Base-by-base conservation (phyloP, 2,329 filamentous ascomycete species). In the Akanthomyces muscarius region DNA sequence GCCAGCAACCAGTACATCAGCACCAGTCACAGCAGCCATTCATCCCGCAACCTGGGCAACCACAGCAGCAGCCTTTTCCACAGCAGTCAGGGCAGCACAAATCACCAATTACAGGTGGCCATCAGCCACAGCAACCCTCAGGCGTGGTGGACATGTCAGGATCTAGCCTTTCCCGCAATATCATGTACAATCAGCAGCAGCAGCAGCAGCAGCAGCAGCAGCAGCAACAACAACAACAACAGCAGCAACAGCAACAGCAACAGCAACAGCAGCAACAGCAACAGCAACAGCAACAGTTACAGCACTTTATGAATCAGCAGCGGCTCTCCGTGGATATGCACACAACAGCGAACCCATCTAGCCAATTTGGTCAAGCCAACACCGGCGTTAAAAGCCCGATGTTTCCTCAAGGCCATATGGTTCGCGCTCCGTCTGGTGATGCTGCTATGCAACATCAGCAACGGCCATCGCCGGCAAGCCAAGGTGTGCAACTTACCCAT, bases 301-400 rank as follows among this genome's bases (percentile, higher is more conserved):
- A 64, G 23, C 62, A 64, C 36, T 62, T 62, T 25, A 62, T 62
- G 60, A 62, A 62, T 18, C 60, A 62, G 42, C 60, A 62, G 44
- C 30, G 60, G n/a, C 21, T 62, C 13, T 56, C 60, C 10, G 60
- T 62, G 21, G 60, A 62, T n/a, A 56, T 62, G 52, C 56, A 62
- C 23, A 33, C 47, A 11, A 48, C 41, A 13, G 30, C 55, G 28
- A 54, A 48, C 14, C 10, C 62, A 2, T n/a, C 54, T 42, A 23
- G 25, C 23, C 62, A 59, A 23, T 59, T 59, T 14, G 45, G 21
- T 10, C 54, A 59, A 25, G 30, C 38, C 14, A 59, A n/a, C 44
- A 53, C 13, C 41, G 52, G 44, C 33, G 52, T 52, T 18, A 62
- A 62, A 44, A 62, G 60, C n/a, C 52, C 60, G 14, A 62, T 62